Conservation (phyloP, 1,284 basidiomycete species). For the Tylopilus orsonianus region DNA sequence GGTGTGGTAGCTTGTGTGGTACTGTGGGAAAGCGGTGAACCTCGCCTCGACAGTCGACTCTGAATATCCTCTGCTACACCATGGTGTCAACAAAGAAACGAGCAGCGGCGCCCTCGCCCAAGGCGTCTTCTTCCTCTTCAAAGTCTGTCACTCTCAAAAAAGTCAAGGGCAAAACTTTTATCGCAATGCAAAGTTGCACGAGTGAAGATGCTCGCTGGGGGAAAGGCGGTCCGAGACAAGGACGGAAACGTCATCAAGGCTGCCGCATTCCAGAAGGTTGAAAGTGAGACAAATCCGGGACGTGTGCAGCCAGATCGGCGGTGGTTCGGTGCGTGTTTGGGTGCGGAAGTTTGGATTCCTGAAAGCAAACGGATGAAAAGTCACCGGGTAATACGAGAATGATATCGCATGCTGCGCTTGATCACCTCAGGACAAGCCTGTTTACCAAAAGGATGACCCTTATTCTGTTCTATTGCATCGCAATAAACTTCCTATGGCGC, state of each 20-base stretch:
- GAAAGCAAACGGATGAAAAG: conserved; percentile 6
- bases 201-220: conserved; percentile 89
- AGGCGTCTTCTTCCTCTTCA: conserved; percentile 53
- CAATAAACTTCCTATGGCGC: conserved; percentile 94
- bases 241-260: conserved; percentile 90
- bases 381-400: conserved; percentile 90
- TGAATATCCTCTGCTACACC: conserved; percentile 3
- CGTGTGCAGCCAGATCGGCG: conserved; percentile 89
- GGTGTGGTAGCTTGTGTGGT: too few species aligned
- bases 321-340: conserved; percentile 82
- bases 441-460: conserved; percentile 82
- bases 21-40: conserved; percentile 14
- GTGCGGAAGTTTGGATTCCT: conserved; percentile 4
- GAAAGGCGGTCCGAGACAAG: conserved; percentile 84
- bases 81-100: conserved; percentile 61
- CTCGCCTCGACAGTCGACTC: not conserved
- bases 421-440: conserved; percentile 90
- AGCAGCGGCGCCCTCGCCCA: conserved; percentile 39
- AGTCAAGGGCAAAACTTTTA: conserved; percentile 92
- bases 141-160: conserved; percentile 60
- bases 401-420: conserved; percentile 93
- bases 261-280: conserved; percentile 90
- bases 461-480: conserved; percentile 90
- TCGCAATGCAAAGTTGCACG: conserved; percentile 81
- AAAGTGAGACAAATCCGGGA: conserved; percentile 84